Percentiles rank a stretch among this genome's conserved stretches.
Evolutionary conservation across 2,329 filamentous ascomycete genomes (phyloP).

Genomic region (Cytospora piceae): DNA sequence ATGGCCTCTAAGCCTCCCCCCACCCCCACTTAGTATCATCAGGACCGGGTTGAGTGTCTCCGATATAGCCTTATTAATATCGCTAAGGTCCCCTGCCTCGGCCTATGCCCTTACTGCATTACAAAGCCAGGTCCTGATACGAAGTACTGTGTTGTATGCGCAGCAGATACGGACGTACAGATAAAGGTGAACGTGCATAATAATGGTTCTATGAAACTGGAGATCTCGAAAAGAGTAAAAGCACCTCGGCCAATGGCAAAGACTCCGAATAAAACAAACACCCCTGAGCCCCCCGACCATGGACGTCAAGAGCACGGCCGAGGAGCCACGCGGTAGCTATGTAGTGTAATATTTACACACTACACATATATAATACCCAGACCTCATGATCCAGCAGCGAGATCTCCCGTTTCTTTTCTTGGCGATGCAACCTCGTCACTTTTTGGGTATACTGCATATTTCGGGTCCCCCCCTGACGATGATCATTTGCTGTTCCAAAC

Average conservation of each 20-base stretch:
- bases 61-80: slow-evolving; percentile 24
- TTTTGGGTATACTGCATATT: background rate
- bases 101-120: background rate
- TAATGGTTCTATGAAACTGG: background rate
- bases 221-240: background rate
- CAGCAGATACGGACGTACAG: background rate
- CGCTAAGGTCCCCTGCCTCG: slow-evolving; percentile 20
- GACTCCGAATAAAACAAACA: background rate
- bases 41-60: slow-evolving; percentile 10
- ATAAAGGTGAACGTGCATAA: background rate
- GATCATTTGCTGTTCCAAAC: slow-evolving; percentile 15
- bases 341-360: background rate
- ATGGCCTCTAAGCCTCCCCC: background rate
- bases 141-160: background rate
- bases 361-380: background rate
- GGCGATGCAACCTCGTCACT: slow-evolving; percentile 18
- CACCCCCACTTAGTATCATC: slow-evolving; percentile 22
- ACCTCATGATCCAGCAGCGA: slow-evolving; percentile 25
- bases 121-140: background rate
- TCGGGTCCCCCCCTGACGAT: slow-evolving; percentile 8
- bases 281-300: background rate
- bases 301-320: background rate
- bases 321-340: slow-evolving; percentile 5
- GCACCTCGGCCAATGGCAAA: slow-evolving; percentile 16
- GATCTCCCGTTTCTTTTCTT: slow-evolving; percentile 23